These are phyloP conservation scores for Chytriomyces hyalinus DNA, from an alignment of 192 early-diverging fungal species.

Conservation along the genomic window DNA sequence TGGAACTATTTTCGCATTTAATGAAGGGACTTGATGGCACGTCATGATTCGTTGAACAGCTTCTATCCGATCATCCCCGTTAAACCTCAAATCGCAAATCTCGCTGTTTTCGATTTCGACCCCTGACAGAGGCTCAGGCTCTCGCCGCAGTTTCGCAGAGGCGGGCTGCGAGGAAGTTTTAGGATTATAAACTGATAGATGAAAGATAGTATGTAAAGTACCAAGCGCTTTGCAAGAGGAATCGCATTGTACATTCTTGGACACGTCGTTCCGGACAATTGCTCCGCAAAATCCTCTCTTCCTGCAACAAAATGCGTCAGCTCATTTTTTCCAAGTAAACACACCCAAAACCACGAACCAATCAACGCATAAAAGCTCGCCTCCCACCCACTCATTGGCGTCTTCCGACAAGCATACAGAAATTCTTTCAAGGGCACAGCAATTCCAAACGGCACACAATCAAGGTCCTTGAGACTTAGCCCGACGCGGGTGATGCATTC, in stretches of 20 bases:
- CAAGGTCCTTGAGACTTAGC: constrained; percentile 47
- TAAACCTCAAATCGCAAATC: constrained; percentile 62
- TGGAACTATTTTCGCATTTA: constrained; percentile 11
- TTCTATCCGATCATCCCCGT: constrained; percentile 55
- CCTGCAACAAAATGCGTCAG: constrained; percentile 32
- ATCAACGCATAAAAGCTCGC: constrained; percentile 55
- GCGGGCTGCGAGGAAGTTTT: neutral
- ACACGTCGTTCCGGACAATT: constrained; percentile 22
- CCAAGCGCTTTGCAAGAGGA: neutral
- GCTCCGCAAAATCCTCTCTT: constrained; percentile 29
- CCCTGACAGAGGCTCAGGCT: constrained; percentile 23
- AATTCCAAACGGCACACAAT: constrained; percentile 61
- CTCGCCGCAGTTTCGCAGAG: neutral
- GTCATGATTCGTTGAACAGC: constrained; percentile 60
- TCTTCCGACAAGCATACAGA: constrained; percentile 54
- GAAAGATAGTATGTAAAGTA: neutral
- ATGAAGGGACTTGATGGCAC: constrained; percentile 15
- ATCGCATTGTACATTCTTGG: constrained; percentile 43
- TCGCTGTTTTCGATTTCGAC: constrained; percentile 48
- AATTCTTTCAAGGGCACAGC: constrained; percentile 58
- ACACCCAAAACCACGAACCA: constrained; percentile 39
- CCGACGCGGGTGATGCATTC: constrained; percentile 40
- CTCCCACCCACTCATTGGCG: constrained; percentile 50
- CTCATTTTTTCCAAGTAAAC: neutral
- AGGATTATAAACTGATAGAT: neutral